Percentiles rank a stretch among this genome's conserved stretches.
phyloP scores from a whole-genome alignment of 2,329 filamentous ascomycete species.

The Bipolaris oryzae region DNA sequence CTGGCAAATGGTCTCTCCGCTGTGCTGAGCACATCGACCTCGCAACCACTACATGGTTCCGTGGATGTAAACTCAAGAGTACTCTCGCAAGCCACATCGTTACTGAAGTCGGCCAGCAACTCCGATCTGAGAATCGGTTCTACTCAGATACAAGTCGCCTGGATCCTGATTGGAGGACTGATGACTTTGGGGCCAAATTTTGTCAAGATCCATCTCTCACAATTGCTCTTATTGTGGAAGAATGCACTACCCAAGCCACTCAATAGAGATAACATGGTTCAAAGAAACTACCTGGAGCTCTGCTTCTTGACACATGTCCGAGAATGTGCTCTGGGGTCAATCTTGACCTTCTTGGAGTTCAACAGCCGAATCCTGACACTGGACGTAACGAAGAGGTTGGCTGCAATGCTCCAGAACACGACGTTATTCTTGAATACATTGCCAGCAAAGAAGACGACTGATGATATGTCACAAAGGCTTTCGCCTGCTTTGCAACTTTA shows the following conservation, averaged over 20 bases:
- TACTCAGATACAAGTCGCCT: conserved; percentile 96
- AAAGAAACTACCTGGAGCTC: conserved; percentile 83
- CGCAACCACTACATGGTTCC: conserved; percentile 89
- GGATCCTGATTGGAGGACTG: conserved; percentile 93
- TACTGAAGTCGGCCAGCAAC: conserved; percentile 90
- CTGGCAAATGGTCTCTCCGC: conserved; percentile 92
- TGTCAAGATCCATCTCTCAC: conserved; percentile 96
- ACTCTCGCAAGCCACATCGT: conserved; percentile 84
- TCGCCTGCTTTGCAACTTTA: conserved; percentile 85
- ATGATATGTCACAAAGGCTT: conserved; percentile 83
- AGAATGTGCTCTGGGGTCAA: conserved; percentile 90
- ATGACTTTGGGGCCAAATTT: conserved; percentile 98
- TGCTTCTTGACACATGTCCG: conserved; percentile 93
- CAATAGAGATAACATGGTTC: conserved; percentile 86
- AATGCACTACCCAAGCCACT: conserved; percentile 94
- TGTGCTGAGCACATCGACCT: conserved; percentile 84
- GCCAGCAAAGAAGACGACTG: conserved; percentile 80
- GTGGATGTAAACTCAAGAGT: conserved; percentile 94
- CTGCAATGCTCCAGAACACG: conserved; percentile 93
- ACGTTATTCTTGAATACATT: conserved; percentile 86
- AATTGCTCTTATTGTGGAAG: conserved; percentile 93
- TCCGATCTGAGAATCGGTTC: conserved; percentile 89
- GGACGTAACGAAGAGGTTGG: conserved; percentile 91
- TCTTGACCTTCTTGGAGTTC: conserved; percentile 90
- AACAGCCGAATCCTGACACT: conserved; percentile 90